These are phyloP conservation scores for Lojkania enalia DNA, from an alignment of 2,329 filamentous ascomycete species.

Conservation along the genomic window DNA sequence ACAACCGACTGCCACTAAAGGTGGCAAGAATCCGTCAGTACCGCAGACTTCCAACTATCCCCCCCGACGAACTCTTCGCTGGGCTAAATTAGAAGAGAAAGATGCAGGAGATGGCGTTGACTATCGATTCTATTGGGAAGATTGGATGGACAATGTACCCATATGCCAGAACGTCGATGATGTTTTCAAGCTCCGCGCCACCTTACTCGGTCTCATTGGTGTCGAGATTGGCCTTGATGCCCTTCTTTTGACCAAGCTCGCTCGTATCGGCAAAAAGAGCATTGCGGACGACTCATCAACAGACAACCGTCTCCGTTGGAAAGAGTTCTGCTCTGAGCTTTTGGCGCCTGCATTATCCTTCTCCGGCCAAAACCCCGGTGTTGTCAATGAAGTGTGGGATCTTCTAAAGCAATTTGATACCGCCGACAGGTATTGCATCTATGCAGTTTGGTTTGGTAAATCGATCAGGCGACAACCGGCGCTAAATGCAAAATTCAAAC, in stretches of 20 bases:
- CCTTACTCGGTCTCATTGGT: constrained; percentile 81
- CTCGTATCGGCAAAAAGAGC: constrained; percentile 81
- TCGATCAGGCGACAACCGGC: constrained; percentile 69
- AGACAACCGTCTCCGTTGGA: constrained; percentile 76
- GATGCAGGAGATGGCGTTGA: constrained; percentile 74
- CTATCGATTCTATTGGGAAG: constrained; percentile 96
- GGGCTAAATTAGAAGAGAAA: constrained; percentile 79
- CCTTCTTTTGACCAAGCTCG: constrained; percentile 75
- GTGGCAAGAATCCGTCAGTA: constrained; percentile 51
- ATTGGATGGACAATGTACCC: constrained; percentile 93
- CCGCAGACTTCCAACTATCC: constrained; percentile 61
- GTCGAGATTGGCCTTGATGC: constrained; percentile 87
- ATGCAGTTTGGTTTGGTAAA: constrained; percentile 81
- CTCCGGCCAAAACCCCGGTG: constrained; percentile 79
- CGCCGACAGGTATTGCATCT: constrained; percentile 79
- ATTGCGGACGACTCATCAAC: constrained; percentile 70
- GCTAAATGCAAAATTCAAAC: constrained; percentile 76
- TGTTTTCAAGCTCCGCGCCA: constrained; percentile 82
- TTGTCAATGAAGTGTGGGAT: constrained; percentile 84
- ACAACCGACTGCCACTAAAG: constrained; percentile 65
- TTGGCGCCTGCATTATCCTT: constrained; percentile 88
- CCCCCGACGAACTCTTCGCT: constrained; percentile 71
- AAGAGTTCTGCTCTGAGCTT: constrained; percentile 78
- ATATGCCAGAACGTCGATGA: constrained; percentile 90
- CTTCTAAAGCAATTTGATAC: constrained; percentile 79